Conservation (phyloP, 306 rosid species). For the Inga leiocalycina region DNA sequence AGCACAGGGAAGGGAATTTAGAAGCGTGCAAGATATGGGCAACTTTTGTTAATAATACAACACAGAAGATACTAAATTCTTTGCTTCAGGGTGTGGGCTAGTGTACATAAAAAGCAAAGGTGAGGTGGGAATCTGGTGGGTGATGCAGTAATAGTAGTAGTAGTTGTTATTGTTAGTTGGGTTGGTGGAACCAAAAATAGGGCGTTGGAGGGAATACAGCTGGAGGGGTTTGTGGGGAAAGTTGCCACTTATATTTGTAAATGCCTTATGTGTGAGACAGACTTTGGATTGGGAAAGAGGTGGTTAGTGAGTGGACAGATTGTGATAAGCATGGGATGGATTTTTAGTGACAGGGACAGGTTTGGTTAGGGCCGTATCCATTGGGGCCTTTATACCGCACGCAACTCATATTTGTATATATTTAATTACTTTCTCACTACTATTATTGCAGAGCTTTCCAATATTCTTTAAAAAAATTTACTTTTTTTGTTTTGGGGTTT, state of each 20-base stretch:
- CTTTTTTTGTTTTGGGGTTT: background rate
- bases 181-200: slow-evolving; percentile 60
- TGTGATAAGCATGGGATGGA: slow-evolving; percentile 26
- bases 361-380: slow-evolving; percentile 18
- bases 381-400: slow-evolving; percentile 40
- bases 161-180: slow-evolving; percentile 53
- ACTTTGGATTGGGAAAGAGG: slow-evolving; percentile 19
- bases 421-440: slow-evolving; percentile 14
- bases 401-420: slow-evolving; percentile 47
- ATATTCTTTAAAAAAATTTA: slow-evolving; percentile 10
- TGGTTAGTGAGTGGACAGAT: slow-evolving; percentile 25
- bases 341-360: slow-evolving; percentile 34
- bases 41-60: slow-evolving; percentile 26
- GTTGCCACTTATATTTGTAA: slow-evolving; percentile 32
- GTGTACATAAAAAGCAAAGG: slow-evolving; percentile 65
- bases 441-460: slow-evolving; percentile 42
- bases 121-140: slow-evolving; percentile 50
- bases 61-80: slow-evolving; percentile 49
- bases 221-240: background rate
- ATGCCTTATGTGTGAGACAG: slow-evolving; percentile 44
- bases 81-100: slow-evolving; percentile 69
- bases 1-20: slow-evolving; percentile 23
- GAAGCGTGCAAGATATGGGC: slow-evolving; percentile 45
- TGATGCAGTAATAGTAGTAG: background rate
- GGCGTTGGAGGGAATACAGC: slow-evolving; percentile 17